Evolutionary conservation across 192 early-diverging fungal species (phyloP).

Genomic region (Piromyces finnis): DNA sequence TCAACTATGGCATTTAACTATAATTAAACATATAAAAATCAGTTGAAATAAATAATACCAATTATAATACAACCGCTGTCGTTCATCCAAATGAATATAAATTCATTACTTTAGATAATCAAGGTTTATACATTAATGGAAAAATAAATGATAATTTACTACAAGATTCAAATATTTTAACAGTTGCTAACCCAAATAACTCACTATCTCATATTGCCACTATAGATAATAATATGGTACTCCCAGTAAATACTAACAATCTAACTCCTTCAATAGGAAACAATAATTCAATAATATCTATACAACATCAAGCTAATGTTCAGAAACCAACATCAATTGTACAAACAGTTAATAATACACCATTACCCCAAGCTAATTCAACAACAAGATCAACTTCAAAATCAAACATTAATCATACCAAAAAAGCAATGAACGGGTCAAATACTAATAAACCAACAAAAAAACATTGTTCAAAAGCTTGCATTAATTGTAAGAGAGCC

Average conservation of each 20-base stretch:
- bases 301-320: background rate
- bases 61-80: background rate
- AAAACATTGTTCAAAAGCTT: constrained; percentile 68
- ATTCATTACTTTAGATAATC: background rate
- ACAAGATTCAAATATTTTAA: background rate
- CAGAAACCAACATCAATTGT: background rate
- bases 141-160: background rate
- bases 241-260: background rate
- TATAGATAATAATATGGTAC: background rate
- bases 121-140: background rate
- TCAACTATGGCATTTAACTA: too few species aligned
- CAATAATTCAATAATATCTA: background rate
- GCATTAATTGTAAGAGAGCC: constrained; percentile 70
- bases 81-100: background rate
- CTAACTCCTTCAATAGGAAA: background rate
- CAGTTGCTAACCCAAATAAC: background rate
- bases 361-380: background rate
- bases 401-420: background rate
- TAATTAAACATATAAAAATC: too few species aligned
- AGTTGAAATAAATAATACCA: background rate
- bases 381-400: background rate
- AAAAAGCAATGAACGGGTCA: background rate
- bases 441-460: constrained; percentile 8
- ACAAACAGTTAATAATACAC: background rate
- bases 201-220: background rate